Percentiles rank a stretch among this genome's conserved stretches.
phyloP scores from a whole-genome alignment of 2,329 filamentous ascomycete species.

The Ascochyta fabae region DNA sequence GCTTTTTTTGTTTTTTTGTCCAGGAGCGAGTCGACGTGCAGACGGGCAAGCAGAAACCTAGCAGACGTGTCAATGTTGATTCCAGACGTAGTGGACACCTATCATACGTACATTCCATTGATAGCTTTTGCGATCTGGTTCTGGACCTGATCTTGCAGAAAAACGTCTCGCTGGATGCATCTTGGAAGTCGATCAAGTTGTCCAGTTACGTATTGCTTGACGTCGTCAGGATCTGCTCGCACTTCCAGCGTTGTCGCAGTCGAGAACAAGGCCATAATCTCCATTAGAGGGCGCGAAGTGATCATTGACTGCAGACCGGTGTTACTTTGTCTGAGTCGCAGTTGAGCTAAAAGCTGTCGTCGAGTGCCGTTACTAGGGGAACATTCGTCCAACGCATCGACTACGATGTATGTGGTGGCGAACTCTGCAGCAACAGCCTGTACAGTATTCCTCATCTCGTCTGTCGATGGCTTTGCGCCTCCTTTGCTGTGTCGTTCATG shows the following conservation, averaged over 20 bases:
- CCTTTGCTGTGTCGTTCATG: constrained; percentile 27
- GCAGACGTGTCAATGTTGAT: neutral
- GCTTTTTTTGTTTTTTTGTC: constrained; percentile 42
- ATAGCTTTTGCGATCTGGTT: constrained; percentile 15
- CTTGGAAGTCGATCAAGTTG: constrained; percentile 22
- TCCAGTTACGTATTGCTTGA: constrained; percentile 22
- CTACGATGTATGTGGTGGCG: constrained; percentile 34
- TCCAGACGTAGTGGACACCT: neutral
- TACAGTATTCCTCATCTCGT: constrained; percentile 28
- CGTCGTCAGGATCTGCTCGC: constrained; percentile 24
- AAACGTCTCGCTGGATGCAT: constrained; percentile 14
- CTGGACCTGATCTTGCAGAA: constrained; percentile 14
- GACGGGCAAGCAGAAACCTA: constrained; percentile 47
- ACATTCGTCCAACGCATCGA: constrained; percentile 46
- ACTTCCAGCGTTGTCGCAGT: constrained; percentile 16
- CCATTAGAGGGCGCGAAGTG: constrained; percentile 25
- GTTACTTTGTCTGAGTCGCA: neutral
- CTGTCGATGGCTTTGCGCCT: constrained; percentile 26
- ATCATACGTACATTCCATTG: constrained; percentile 28
- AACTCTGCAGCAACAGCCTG: constrained; percentile 21
- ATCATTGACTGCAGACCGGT: constrained; percentile 16
- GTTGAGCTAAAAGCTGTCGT: constrained; percentile 14
- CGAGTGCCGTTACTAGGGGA: constrained; percentile 20
- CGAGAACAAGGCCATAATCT: constrained; percentile 16
- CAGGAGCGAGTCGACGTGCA: constrained; percentile 47